These are phyloP conservation scores for Dendrostoma leiphaemia DNA, from an alignment of 2,329 filamentous ascomycete species.

Conservation along the genomic window DNA sequence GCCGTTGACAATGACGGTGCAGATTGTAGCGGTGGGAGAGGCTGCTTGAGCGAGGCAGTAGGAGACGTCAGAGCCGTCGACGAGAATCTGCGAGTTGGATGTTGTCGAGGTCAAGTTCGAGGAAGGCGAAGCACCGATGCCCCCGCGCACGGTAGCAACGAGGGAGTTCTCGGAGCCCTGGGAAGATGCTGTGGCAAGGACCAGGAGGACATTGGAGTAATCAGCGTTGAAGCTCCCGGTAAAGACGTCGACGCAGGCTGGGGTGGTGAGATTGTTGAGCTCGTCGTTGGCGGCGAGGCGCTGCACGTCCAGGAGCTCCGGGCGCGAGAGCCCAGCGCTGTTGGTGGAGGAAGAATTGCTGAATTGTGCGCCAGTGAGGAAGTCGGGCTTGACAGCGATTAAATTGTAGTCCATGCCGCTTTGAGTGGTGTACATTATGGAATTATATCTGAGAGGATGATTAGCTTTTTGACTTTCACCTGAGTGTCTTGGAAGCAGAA, in stretches of 20 bases:
- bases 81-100: conserved; percentile 11
- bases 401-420: conserved; percentile 31
- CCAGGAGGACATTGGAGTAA: conserved; percentile 33
- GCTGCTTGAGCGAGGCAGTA: conserved; percentile 32
- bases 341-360: conserved; percentile 34
- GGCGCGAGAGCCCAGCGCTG: conserved; percentile 30
- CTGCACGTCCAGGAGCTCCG: conserved; percentile 36
- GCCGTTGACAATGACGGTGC: conserved; percentile 41
- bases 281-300: conserved; percentile 27
- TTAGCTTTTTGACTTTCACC: neutral
- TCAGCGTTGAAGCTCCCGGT: conserved; percentile 29
- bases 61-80: conserved; percentile 26
- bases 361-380: conserved; percentile 36
- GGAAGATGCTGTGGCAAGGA: conserved; percentile 26
- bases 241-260: conserved; percentile 32
- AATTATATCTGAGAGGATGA: conserved; percentile 45
- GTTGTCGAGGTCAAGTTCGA: neutral
- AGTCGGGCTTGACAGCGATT: conserved; percentile 34
- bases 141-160: conserved; percentile 27
- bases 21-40: conserved; percentile 25
- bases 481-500: neutral
- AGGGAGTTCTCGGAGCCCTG: conserved; percentile 31
- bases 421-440: conserved; percentile 44
- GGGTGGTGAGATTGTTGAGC: conserved; percentile 30
- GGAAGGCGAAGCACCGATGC: neutral